Percentiles rank a stretch among this genome's conserved stretches.
Conservation (phyloP, 169 alveolate species). For the Eimeria sp. region DNA sequence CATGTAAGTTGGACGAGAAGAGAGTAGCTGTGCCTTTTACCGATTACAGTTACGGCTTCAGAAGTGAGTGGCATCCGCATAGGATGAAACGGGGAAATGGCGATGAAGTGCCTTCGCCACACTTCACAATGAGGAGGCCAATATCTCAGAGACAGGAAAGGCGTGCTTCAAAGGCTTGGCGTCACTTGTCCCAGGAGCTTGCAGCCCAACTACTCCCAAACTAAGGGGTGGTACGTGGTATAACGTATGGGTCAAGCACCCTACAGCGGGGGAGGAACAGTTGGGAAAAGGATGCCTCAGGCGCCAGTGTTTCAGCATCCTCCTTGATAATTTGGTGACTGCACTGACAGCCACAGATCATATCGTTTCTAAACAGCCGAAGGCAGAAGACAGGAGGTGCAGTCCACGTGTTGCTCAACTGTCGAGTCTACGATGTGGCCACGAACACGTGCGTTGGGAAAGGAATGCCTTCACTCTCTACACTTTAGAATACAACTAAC, state of each 20-base stretch:
- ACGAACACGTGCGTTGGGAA: neutral
- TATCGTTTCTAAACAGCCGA: neutral
- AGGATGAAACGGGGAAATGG: too few relatives aligned
- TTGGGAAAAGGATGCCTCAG: neutral
- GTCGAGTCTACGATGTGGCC: neutral
- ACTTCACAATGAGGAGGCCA: neutral
- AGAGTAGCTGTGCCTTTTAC: too few relatives aligned
- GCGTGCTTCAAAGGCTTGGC: neutral
- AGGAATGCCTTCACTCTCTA: neutral
- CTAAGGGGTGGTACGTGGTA: neutral
- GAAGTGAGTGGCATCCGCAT: too few relatives aligned
- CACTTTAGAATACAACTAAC: neutral
- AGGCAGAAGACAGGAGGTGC: neutral
- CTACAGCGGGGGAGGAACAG: neutral
- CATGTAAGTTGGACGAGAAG: too few relatives aligned
- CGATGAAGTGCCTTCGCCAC: neutral
- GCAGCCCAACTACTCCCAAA: neutral
- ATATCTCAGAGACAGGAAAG: neutral
- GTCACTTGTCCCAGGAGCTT: neutral
- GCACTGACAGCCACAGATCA: neutral
- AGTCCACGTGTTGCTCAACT: neutral
- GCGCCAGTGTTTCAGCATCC: neutral
- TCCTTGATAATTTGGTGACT: neutral
- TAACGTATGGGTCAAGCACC: neutral
- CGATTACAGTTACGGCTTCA: too few relatives aligned